Conservation (phyloP, 176 grass and related monocot genomes). For the Oryza rufipogon region DNA sequence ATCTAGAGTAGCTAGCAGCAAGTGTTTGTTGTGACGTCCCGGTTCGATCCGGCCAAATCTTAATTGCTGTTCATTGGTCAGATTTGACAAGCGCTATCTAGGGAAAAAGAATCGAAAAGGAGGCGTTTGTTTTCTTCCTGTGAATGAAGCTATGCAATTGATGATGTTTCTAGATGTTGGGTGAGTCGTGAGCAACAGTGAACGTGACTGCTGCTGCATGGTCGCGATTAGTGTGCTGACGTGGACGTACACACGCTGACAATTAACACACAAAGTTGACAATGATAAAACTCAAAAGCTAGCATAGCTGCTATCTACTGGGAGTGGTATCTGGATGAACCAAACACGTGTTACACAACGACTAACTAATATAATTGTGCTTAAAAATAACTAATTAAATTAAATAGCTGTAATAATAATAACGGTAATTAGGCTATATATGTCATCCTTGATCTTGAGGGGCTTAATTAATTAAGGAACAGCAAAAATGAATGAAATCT, state of each 20-base stretch:
- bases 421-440: no score
- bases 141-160: neutral
- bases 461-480: no score
- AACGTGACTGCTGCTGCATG: neutral
- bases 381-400: neutral
- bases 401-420: neutral
- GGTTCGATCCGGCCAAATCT: neutral
- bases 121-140: neutral
- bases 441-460: no score
- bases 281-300: neutral
- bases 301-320: neutral
- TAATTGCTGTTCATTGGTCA: neutral
- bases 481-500: no score
- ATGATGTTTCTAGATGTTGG: neutral
- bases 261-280: neutral
- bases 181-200: neutral
- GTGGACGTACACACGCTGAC: neutral
- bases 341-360: no score
- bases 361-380: no score
- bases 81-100: neutral
- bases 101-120: neutral
- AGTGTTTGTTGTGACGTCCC: neutral
- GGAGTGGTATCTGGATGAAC: neutral
- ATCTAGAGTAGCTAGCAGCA: neutral
- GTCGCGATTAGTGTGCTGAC: conserved; percentile 15